These are phyloP conservation scores for Botryotinia narcissicola DNA, from an alignment of 2,329 filamentous ascomycete genomes.

Conservation along the genomic window DNA sequence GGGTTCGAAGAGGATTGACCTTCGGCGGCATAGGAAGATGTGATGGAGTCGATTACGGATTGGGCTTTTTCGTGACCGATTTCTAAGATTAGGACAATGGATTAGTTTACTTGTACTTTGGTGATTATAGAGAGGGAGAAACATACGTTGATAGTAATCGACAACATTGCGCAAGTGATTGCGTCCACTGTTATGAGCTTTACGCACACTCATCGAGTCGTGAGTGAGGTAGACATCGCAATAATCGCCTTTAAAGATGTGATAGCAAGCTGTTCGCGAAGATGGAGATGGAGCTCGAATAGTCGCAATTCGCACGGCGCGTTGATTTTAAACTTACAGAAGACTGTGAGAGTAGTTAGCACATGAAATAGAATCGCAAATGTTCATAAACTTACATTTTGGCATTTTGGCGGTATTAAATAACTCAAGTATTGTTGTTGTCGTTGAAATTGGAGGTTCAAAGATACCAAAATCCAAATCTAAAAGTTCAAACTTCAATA, in stretches of 20 bases:
- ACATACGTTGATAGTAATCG: conserved; percentile 91
- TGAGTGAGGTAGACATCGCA: conserved; percentile 99
- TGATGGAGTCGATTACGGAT: conserved; percentile 97
- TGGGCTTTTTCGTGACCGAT: conserved; percentile 99
- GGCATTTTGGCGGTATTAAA: conserved; percentile 62
- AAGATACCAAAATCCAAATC: conserved; percentile 22
- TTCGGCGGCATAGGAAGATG: conserved; percentile 89
- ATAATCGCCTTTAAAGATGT: conserved; percentile 67
- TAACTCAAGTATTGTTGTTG: conserved; percentile 14
- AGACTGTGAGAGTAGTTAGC: conserved; percentile 57
- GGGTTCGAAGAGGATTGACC: conserved; percentile 85
- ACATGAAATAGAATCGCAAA: conserved; percentile 22
- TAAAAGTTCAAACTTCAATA: conserved; percentile 6
- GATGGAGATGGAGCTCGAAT: conserved; percentile 5
- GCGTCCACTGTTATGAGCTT: conserved; percentile 93
- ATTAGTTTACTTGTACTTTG: not conserved
- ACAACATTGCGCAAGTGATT: conserved; percentile 98
- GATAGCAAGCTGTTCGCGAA: conserved; percentile 19
- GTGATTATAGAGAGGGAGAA: conserved; percentile 6
- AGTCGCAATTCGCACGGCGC: conserved; percentile 14
- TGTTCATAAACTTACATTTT: conserved; percentile 66
- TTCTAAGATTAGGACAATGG: conserved; percentile 52
- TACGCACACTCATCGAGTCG: conserved; percentile 99
- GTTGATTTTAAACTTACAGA: conserved; percentile 54
- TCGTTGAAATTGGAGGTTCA: conserved; percentile 5